Evolutionary conservation across 305 asterid genomes (phyloP), one percentile per base, ranked within the genome.

Genomic region (Rubia peregrina): DNA sequence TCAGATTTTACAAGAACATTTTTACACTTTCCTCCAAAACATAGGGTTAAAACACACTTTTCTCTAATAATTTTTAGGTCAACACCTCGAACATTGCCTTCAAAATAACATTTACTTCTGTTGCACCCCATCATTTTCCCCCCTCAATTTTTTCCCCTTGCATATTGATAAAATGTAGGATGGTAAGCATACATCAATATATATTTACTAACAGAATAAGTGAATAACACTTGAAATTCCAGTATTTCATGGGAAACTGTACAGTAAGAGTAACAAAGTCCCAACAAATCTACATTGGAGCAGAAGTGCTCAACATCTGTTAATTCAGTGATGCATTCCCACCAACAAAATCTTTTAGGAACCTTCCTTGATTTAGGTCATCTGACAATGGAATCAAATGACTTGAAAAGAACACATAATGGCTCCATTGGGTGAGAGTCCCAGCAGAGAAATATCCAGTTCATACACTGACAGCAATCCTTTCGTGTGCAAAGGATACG

Each of bases 401-500:
- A 61, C 67, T 61, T 3, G 49, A 21, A 51, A 51, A 51, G 57
- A 63, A 7, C 68, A 38, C 68, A n/a, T 22, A 40, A 9, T 10
- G 42, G 48, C 65, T 19, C 41, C 33, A 7, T 14, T 48, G 1
- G 21, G 1, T 7, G 71, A 48, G 26, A 48, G 26, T 41, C 43
- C 36, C 65, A 22, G 41, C 9, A 42, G 42, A 26, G 63, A 26
- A 40, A 17, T 17, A 65, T 49, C 19, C 38, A 57, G 53, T n/a
- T 65, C 49, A 83, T 66, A 70, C 74, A 22, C 84, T 77, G 49
- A 75, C 65, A 14, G 86, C 84, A 46, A 90, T 65, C 76, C 73
- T 74, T 80, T 83, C 81, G 5, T 81, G 79, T 33, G 84, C 75
- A 56, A 78, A 81, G 26, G 90, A 84, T 30, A 71, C 30, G 24